Conservation (phyloP, 805 yeast species). For the Ogataea ganodermae region DNA sequence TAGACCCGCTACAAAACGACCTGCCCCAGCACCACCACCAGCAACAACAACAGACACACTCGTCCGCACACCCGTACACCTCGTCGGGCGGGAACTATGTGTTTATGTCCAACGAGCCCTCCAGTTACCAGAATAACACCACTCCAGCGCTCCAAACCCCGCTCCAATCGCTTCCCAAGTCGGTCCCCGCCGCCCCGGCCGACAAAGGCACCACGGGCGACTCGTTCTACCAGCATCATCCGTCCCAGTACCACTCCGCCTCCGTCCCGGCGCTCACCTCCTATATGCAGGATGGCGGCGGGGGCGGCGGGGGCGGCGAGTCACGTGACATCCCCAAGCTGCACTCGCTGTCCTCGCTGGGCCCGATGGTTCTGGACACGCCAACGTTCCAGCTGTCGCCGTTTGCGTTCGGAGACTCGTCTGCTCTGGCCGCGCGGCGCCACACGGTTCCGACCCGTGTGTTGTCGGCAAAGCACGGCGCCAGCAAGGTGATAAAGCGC, state of each 20-base stretch:
- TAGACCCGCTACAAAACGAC: slow-evolving; percentile 3
- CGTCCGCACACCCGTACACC: background rate
- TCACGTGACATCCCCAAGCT: slow-evolving; percentile 12
- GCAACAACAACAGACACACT: slow-evolving; percentile 5
- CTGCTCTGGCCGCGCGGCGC: slow-evolving; percentile 11
- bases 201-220: slow-evolving; percentile 9
- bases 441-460: slow-evolving; percentile 18
- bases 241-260: slow-evolving; percentile 4
- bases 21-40: slow-evolving; percentile 5
- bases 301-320: background rate
- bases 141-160: slow-evolving; percentile 14
- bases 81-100: slow-evolving; percentile 5
- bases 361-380: slow-evolving; percentile 4
- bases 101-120: slow-evolving; percentile 4
- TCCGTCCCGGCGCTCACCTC: slow-evolving; percentile 1
- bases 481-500: slow-evolving; percentile 13
- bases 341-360: slow-evolving; percentile 15
- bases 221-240: slow-evolving; percentile 12
- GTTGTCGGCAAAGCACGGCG: background rate
- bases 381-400: slow-evolving; percentile 1
- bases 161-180: slow-evolving; percentile 11
- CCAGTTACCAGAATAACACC: background rate
- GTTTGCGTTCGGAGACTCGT: slow-evolving; percentile 3
- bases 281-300: background rate
- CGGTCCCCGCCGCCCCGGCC: slow-evolving; percentile 1